phyloP scores from a whole-genome alignment of 2,329 filamentous ascomycete species.

The Colletotrichum costaricense region DNA sequence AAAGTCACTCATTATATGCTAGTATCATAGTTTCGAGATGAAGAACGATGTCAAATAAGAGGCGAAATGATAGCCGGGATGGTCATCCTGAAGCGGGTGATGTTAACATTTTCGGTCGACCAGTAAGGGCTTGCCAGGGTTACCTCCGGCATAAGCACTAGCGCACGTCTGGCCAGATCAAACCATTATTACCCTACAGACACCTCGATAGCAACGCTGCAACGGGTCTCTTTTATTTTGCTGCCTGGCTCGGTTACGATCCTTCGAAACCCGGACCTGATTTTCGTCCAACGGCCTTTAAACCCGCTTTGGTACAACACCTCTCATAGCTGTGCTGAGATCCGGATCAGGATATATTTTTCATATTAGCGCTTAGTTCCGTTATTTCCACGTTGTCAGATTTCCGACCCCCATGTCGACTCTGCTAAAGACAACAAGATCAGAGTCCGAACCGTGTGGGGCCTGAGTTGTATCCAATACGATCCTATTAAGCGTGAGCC shows the following conservation, averaged over 20 bases:
- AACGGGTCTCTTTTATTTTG: not conserved
- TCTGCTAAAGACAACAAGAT: too few species aligned
- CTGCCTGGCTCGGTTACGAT: not conserved
- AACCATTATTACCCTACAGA: not conserved
- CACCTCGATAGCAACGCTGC: not conserved
- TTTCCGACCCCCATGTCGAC: too few species aligned
- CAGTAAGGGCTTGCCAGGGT: not conserved
- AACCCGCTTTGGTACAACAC: not conserved
- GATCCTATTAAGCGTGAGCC: too few species aligned
- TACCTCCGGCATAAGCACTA: not conserved
- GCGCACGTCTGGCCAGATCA: not conserved
- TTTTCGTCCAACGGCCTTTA: not conserved
- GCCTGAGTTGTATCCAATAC: too few species aligned
- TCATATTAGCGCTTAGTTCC: not conserved
- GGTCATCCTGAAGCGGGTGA: not conserved
- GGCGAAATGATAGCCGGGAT: not conserved
- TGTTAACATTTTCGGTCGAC: too few species aligned
- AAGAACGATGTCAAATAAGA: not conserved
- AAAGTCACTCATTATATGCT: not conserved
- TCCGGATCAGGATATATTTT: not conserved
- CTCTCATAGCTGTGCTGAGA: not conserved
- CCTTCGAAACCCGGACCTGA: not conserved
- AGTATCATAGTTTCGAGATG: not conserved
- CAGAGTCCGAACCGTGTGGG: too few species aligned
- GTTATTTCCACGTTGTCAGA: not conserved